Percentiles rank a stretch among this genome's conserved stretches.
These are phyloP conservation scores for Chernovozyma aurita DNA, from an alignment of 1,139 yeast genomes.

Conservation along the genomic window DNA sequence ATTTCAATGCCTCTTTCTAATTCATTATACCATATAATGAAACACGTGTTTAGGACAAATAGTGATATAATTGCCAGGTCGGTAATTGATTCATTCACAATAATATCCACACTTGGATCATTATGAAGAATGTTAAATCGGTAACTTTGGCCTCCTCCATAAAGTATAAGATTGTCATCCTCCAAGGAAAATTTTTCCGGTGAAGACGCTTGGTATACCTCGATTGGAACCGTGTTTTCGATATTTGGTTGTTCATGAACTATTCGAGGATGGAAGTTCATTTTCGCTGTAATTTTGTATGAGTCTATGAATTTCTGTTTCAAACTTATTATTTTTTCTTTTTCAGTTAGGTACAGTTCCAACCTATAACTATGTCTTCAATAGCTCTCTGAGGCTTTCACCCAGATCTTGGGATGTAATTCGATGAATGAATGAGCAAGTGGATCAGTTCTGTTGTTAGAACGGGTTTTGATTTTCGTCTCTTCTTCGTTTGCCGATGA, in stretches of 20 bases:
- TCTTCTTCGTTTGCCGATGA: too few species aligned
- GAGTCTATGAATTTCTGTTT: not conserved
- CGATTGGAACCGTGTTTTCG: slow-evolving; percentile 38
- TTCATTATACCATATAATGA: slow-evolving; percentile 33
- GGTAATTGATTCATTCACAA: slow-evolving; percentile 9
- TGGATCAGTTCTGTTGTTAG: too few species aligned
- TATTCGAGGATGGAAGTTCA: slow-evolving; percentile 17
- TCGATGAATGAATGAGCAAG: too few species aligned
- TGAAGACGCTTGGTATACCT: slow-evolving; percentile 31
- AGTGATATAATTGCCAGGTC: slow-evolving; percentile 17
- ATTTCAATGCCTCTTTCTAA: slow-evolving; percentile 32
- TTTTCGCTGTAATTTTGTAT: slow-evolving; percentile 2
- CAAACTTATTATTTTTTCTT: too few species aligned
- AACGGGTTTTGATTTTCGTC: too few species aligned
- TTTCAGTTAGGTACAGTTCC: too few species aligned
- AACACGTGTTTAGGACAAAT: slow-evolving; percentile 35
- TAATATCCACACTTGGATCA: slow-evolving; percentile 14
- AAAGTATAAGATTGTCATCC: slow-evolving; percentile 40
- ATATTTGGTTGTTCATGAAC: slow-evolving; percentile 34
- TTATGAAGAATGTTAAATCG: slow-evolving; percentile 12
- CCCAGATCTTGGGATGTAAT: too few species aligned
- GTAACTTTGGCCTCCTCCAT: slow-evolving; percentile 33
- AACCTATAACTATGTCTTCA: too few species aligned
- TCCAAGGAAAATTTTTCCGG: slow-evolving; percentile 39
- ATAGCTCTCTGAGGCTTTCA: too few species aligned